Conservation (phyloP, 164 flowering plant species). For the Dillenia turbinata region DNA sequence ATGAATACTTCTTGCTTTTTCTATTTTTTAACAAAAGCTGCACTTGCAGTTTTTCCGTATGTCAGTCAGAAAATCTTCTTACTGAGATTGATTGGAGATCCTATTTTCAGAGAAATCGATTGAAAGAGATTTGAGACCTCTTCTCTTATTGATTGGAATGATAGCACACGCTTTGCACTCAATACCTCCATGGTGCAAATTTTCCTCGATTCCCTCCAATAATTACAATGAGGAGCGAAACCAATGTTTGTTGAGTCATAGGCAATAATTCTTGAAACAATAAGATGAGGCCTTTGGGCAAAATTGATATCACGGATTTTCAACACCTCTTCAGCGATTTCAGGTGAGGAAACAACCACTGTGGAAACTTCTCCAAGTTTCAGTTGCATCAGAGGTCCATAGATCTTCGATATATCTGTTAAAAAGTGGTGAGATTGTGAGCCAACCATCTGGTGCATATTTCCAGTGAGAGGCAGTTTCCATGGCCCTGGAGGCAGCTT, state of each 20-base stretch:
- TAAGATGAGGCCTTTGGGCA: conserved; percentile 9
- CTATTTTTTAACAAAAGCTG: too few relatives aligned
- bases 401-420: conserved; percentile 14
- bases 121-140: too few relatives aligned
- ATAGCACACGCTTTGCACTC: too few relatives aligned
- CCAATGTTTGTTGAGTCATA: conserved; percentile 10
- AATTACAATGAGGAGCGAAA: conserved; percentile 19
- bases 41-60: too few relatives aligned
- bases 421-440: conserved; percentile 15
- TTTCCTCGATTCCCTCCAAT: not conserved
- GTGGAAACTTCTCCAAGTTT: conserved; percentile 21
- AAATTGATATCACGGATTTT: conserved; percentile 18
- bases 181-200: too few relatives aligned
- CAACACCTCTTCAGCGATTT: conserved; percentile 19
- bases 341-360: conserved; percentile 21
- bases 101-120: too few relatives aligned
- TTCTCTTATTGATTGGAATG: too few relatives aligned
- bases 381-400: conserved; percentile 24
- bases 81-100: too few relatives aligned
- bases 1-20: too few relatives aligned
- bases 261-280: conserved; percentile 2
- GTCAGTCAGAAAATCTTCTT: too few relatives aligned
- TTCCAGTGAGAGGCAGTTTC: conserved; percentile 20
- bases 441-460: conserved; percentile 16
- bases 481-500: conserved; percentile 7